Percentiles rank a stretch among this genome's conserved stretches.
Conservation (phyloP, 495 filamentous ascomycete genomes). For the Jackrogersella minutella region DNA sequence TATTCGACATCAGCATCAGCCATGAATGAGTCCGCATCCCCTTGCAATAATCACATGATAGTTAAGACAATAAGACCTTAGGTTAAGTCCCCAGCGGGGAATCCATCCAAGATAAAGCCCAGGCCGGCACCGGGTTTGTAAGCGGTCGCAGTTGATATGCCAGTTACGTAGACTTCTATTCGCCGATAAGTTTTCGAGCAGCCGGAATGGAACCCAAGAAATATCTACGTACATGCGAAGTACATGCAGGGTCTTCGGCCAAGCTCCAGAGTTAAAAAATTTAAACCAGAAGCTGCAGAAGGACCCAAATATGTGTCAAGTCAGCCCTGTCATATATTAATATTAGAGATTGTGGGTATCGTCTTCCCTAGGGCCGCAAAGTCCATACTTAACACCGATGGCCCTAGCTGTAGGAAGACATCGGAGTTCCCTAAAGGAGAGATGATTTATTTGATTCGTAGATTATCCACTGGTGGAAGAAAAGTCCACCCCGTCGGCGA, state of each 20-base stretch:
- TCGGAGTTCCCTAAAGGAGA: neutral
- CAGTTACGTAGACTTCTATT: neutral
- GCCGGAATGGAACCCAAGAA: neutral
- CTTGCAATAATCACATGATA: neutral
- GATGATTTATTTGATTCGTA: neutral
- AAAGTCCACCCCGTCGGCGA: neutral
- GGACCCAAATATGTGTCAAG: too few relatives aligned
- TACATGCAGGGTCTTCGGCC: neutral
- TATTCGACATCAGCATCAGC: too few relatives aligned
- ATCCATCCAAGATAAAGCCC: neutral
- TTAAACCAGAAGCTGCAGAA: too few relatives aligned
- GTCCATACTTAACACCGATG: constrained; percentile 2
- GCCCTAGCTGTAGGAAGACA: neutral
- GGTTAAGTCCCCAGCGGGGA: too few relatives aligned
- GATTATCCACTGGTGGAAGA: neutral
- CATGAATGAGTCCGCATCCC: too few relatives aligned
- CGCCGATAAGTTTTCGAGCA: neutral
- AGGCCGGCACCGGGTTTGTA: neutral
- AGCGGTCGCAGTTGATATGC: neutral
- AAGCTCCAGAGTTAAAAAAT: neutral
- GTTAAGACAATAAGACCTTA: too few relatives aligned
- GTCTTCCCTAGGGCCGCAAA: neutral
- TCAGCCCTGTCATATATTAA: neutral
- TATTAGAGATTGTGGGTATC: neutral
- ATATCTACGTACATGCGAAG: constrained; percentile 2